phyloP scores from a whole-genome alignment of 805 yeast species.

The Cyberlindnera subsufficiens region DNA sequence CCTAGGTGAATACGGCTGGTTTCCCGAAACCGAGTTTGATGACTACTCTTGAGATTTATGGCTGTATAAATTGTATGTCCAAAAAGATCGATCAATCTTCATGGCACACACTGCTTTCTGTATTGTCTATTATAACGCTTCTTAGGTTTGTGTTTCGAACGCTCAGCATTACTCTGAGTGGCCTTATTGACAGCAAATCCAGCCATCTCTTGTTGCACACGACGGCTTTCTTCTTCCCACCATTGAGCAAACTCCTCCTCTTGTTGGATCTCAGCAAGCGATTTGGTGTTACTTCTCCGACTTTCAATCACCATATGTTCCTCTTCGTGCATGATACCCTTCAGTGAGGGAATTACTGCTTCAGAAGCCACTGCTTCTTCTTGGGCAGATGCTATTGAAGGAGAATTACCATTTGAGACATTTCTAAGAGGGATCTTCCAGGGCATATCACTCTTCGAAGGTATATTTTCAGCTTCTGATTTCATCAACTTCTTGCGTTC shows the following conservation, averaged over 20 bases:
- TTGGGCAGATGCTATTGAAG: constrained; percentile 17
- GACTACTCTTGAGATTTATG: constrained; percentile 8
- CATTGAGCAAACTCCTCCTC: constrained; percentile 83
- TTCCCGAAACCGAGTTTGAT: constrained; percentile 38
- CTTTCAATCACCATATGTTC: constrained; percentile 32
- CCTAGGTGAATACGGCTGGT: constrained; percentile 58
- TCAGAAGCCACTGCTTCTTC: constrained; percentile 13
- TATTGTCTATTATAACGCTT: constrained; percentile 3
- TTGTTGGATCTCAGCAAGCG: constrained; percentile 66
- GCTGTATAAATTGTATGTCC: not conserved
- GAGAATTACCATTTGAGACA: constrained; percentile 4
- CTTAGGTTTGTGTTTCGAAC: not conserved
- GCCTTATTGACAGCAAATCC: not conserved
- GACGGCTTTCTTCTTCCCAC: constrained; percentile 80
- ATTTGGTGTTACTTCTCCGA: constrained; percentile 29
- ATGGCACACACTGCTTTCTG: constrained; percentile 14
- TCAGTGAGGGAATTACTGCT: constrained; percentile 26
- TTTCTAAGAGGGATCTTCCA: constrained; percentile 16
- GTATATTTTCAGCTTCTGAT: constrained; percentile 1
- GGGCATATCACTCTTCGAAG: constrained; percentile 4
- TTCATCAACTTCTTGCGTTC: constrained; percentile 45
- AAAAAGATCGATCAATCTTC: not conserved
- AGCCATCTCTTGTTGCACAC: constrained; percentile 43
- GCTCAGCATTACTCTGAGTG: not conserved
- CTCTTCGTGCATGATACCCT: constrained; percentile 43